Evolutionary conservation across 1,284 basidiomycete genomes (phyloP), one percentile per base, ranked within the genome.

Genomic region (Clitocybe nebularis): DNA sequence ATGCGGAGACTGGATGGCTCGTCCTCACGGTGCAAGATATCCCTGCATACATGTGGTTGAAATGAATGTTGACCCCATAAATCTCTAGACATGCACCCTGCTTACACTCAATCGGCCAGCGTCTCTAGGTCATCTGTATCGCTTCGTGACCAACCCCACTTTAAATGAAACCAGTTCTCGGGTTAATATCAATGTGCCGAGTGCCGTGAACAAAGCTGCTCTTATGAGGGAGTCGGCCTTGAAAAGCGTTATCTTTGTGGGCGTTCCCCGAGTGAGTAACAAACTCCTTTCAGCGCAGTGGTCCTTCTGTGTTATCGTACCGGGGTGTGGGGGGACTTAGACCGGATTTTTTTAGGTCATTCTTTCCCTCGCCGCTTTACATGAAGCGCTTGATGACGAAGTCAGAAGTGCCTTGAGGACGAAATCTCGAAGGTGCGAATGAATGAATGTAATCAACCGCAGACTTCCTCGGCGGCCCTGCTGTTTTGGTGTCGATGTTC

Each of bases 191-290:
- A 70, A 67, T 51, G 52, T 80, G 45, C 56, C 71, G 47, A 72
- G 74, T 39, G 75, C 77, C 41, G 70, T 84, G 49, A 76, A 77
- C 60, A 82, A 77, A 54, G 90, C 89, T 51, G 86, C 81, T 49
- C 63, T 93, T 53, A 93, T 98, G 81, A 79, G 95, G 39, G 95
- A 99, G 70, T 81, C 88, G 6, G 92, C 92, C 3, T 63, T 99
- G 60, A 98, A 99, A 69, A 93, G 90, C 56, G 84, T 87, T 58
- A 89, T 93, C 52, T 93, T 96, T 63, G 81, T 91, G 50, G 93
- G 93, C 29, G 91, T 95, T 43, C 91, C 92, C 52, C 79, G 89
- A 64, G 89, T 91, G 57, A 64, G 82, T 55, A 39, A 36, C 25
- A 48, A 55, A 37, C 53, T 51, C 38, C 56, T 54, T 44, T 52